These are phyloP conservation scores for Sclerotiophoma versabilis DNA, from an alignment of 2,329 filamentous ascomycete genomes.

Conservation along the genomic window DNA sequence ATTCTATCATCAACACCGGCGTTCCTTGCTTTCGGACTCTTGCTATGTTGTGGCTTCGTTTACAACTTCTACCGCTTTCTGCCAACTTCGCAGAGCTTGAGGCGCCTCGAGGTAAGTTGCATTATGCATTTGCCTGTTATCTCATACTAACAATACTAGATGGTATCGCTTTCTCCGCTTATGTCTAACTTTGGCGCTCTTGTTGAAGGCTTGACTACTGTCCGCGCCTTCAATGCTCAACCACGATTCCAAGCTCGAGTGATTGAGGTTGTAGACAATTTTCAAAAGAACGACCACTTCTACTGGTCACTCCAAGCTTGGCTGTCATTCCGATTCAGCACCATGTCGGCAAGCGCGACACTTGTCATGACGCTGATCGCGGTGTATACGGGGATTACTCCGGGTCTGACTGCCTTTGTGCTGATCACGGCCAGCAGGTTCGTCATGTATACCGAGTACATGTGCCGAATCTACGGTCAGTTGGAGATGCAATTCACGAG, in stretches of 20 bases:
- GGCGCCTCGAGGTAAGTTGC: constrained; percentile 69
- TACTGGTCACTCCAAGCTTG: constrained; percentile 88
- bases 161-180: constrained; percentile 85
- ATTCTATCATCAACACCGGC: constrained; percentile 80
- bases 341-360: constrained; percentile 74
- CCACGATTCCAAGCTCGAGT: constrained; percentile 80
- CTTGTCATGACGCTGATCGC: constrained; percentile 77
- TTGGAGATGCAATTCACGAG: constrained; percentile 93
- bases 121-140: neutral
- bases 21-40: constrained; percentile 75
- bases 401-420: constrained; percentile 84
- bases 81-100: constrained; percentile 81
- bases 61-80: constrained; percentile 79
- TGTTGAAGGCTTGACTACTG: constrained; percentile 83
- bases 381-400: constrained; percentile 74
- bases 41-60: constrained; percentile 73
- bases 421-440: constrained; percentile 73
- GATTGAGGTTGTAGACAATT: constrained; percentile 81
- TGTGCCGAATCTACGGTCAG: constrained; percentile 82
- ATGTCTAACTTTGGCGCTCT: constrained; percentile 93
- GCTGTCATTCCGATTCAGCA: constrained; percentile 81
- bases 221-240: constrained; percentile 82
- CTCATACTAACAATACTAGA: constrained; percentile 49
- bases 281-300: constrained; percentile 95
- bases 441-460: constrained; percentile 72